Evolutionary conservation across 1,284 basidiomycete species (phyloP), one percentile per base, ranked within the genome.

Genomic region (Kalmanozyma brasiliensis): DNA sequence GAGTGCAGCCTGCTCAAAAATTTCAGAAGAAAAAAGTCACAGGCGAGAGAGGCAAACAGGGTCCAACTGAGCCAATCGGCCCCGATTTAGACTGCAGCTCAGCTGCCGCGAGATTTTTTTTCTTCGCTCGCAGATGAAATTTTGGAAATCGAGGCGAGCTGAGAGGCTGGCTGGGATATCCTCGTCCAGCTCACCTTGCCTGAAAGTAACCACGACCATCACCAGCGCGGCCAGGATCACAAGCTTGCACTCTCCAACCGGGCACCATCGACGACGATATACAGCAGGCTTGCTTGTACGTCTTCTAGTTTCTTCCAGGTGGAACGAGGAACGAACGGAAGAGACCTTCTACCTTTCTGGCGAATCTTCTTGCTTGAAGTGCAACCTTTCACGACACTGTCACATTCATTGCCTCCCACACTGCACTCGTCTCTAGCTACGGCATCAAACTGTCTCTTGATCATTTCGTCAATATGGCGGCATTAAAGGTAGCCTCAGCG

Each of bases 1-100:
- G 56, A 65, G 47, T 53, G 49, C n/a, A n/a, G n/a, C n/a, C 23
- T 34, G 52, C 52, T 44, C 43, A 46, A 64, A 58, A 58, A 33
- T 51, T 65, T 65, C 32, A 26, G 43, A 43, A 56, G 34, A 55
- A 47, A 46, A 19, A 8, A 11, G n/a, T n/a, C n/a, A 35, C 23
- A 42, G 29, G 41, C 29, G 14, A 23, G n/a, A 37, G n/a, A n/a
- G n/a, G n/a, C n/a, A n/a, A 48, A 49, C 51, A 61, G 58, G 58
- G 58, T 61, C 51, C 58, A 48, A 22, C 58, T 43, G 41, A 32
- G n/a, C n/a, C 10, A 38, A n/a, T 22, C 30, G 40, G 43, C 52
- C 48, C 62, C 62, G 63, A 66, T 60, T 33, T 37, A 4, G 16
- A 30, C 17, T 51, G 22, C 19, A 23, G 20, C 13, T 7, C 7